Conservation (phyloP, 768 basidiomycete genomes). For the Suillus decipiens region DNA sequence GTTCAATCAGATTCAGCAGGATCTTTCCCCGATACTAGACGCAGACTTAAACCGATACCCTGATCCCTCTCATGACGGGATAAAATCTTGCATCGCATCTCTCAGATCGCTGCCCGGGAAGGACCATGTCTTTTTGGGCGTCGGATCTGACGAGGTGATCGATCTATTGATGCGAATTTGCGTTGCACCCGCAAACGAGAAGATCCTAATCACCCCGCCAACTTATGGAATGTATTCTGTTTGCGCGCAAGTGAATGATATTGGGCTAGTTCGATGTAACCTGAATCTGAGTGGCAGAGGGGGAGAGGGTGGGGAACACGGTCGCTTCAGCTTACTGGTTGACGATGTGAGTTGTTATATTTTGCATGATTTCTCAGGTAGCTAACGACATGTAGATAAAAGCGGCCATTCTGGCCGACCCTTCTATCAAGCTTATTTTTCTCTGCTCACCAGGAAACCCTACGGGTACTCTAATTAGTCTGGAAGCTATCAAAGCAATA, state of each 20-base stretch:
- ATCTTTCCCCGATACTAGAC: slow-evolving; percentile 40
- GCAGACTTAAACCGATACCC: slow-evolving; percentile 89
- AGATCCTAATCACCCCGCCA: slow-evolving; percentile 87
- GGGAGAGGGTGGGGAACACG: slow-evolving; percentile 74
- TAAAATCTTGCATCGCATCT: slow-evolving; percentile 75
- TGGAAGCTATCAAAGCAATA: slow-evolving; percentile 64
- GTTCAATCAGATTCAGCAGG: slow-evolving; percentile 30
- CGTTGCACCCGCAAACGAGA: slow-evolving; percentile 77
- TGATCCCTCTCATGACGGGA: slow-evolving; percentile 79
- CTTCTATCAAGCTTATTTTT: slow-evolving; percentile 87
- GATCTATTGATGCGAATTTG: slow-evolving; percentile 92
- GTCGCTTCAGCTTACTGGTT: slow-evolving; percentile 73
- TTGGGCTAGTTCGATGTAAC: slow-evolving; percentile 76
- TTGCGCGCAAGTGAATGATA: slow-evolving; percentile 93
- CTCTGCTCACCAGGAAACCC: slow-evolving; percentile 98
- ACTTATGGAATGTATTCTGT: slow-evolving; percentile 99
- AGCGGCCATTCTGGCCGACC: slow-evolving; percentile 63
- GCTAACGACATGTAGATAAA: slow-evolving; percentile 57
- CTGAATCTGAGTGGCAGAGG: slow-evolving; percentile 56
- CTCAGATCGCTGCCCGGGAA: slow-evolving; percentile 66
- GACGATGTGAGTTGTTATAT: slow-evolving; percentile 59
- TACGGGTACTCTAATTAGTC: slow-evolving; percentile 83
- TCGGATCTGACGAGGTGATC: slow-evolving; percentile 96
- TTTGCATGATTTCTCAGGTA: slow-evolving; percentile 2
- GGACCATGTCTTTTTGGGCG: slow-evolving; percentile 87